Evolutionary conservation across 768 basidiomycete species (phyloP), one percentile per base, ranked within the genome.

Genomic region (Chlorophyllum brunneum): DNA sequence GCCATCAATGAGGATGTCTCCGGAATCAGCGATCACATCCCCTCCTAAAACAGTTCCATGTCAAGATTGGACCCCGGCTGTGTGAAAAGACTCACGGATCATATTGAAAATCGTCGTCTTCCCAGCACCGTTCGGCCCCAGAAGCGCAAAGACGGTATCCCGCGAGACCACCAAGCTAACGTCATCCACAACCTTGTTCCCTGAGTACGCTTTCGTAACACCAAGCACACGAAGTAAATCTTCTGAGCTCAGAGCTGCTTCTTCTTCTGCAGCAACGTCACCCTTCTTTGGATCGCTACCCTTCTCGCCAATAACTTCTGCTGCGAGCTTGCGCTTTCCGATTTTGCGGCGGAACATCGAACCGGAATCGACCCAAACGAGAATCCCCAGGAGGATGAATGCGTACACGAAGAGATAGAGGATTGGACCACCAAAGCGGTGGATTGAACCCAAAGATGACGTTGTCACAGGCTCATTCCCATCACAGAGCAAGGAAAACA

Each of bases 61-160:
- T 33, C 41, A 22, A 3, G 10, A 41, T 16, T 13, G 29, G 16
- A 30, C 9, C 48, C 24, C 8, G 37, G 39, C 34, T 33, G 45
- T 8, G 18, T 30, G 4, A 31, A 31, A 16, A 24, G 10, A 73
- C 85, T 51, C 59, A 86, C 86, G 83, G 54, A 92, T 89, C 61
- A 88, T 78, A 56, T 88, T 87, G 65, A 91, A 88, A 0, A 83
- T 85, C 0, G 89, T 89, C 9, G 86, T 90, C 66, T 91, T 91
- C 0, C 89, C 88, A 7, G 88, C 89, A 5, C 89, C 89, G 57
- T 91, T 92, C 1, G 89, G 89, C 1, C 89, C 89, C 13, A 92
- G 72, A 55, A 91, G 65, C 3, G 84, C 86, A 57, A 89, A 87
- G 15, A 86, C 42, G 3, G 82, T 84, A 40, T 86, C 77, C 34